Conservation (phyloP, 2,329 filamentous ascomycete species). For the Thielaviopsis cerberus region DNA sequence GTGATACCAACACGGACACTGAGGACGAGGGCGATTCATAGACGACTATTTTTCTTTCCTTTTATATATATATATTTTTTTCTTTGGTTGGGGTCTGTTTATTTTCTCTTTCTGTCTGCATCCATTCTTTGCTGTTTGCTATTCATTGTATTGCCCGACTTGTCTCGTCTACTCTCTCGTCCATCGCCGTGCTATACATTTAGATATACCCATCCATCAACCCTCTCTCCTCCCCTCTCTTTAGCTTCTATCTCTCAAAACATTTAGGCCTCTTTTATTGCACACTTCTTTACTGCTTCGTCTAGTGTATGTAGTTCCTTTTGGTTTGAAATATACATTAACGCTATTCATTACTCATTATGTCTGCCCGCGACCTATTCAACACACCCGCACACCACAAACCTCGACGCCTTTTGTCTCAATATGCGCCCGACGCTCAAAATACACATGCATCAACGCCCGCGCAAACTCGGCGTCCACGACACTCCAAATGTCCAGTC, state of each 20-base stretch:
- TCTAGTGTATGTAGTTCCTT: too few relatives aligned
- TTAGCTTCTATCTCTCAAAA: not conserved
- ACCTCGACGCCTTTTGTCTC: conserved; percentile 53
- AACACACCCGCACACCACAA: conserved; percentile 56
- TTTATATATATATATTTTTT: conserved; percentile 10
- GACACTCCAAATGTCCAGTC: conserved; percentile 59
- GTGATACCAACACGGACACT: conserved; percentile 50
- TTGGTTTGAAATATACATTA: too few relatives aligned
- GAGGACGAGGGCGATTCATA: conserved; percentile 30
- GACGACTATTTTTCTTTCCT: not conserved
- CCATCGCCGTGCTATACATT: not conserved
- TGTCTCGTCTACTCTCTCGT: not conserved
- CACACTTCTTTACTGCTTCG: not conserved
- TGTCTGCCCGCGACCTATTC: not conserved
- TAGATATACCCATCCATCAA: not conserved
- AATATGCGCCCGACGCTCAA: conserved; percentile 42
- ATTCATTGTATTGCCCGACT: not conserved
- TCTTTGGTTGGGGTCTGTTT: too few relatives aligned
- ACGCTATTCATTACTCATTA: too few relatives aligned
- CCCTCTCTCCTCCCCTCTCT: too few relatives aligned
- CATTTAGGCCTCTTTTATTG: not conserved
- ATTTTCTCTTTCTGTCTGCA: conserved; percentile 13
- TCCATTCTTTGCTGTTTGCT: conserved; percentile 4
- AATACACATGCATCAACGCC: conserved; percentile 45
- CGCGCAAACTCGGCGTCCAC: conserved; percentile 50